Percentiles rank a stretch among this genome's conserved stretches.
Evolutionary conservation across 148 eudicot species (phyloP).

Genomic region (Chenopodium berlandieri): DNA sequence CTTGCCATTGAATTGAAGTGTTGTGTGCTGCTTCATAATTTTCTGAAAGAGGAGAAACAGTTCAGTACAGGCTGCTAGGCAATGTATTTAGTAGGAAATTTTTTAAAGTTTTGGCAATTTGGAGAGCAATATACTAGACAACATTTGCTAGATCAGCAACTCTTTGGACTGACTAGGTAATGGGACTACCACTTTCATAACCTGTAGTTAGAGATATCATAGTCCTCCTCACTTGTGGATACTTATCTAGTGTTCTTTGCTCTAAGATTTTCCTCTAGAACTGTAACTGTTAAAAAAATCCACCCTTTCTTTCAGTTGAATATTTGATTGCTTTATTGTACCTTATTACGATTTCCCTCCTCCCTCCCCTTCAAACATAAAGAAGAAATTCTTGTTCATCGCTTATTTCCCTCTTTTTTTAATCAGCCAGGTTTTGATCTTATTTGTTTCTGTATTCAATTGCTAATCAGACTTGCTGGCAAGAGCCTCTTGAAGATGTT

Average conservation of each 20-base stretch:
- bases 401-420: neutral
- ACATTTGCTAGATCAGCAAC: neutral
- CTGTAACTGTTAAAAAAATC: neutral
- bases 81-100: neutral
- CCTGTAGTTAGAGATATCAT: neutral
- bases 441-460: constrained; percentile 21
- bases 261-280: neutral
- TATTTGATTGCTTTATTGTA: neutral
- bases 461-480: constrained; percentile 72
- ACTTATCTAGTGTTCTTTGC: neutral
- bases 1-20: neutral
- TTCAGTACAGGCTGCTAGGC: neutral
- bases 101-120: neutral
- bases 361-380: neutral
- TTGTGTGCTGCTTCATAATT: neutral
- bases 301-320: neutral
- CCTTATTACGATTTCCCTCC: neutral
- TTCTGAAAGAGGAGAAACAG: neutral
- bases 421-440: neutral
- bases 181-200: neutral
- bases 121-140: neutral
- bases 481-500: constrained; percentile 81
- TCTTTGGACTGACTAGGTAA: no score
- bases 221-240: neutral
- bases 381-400: neutral